phyloP scores from a whole-genome alignment of 345 rosid genomes.

The Eucalyptus regnans region DNA sequence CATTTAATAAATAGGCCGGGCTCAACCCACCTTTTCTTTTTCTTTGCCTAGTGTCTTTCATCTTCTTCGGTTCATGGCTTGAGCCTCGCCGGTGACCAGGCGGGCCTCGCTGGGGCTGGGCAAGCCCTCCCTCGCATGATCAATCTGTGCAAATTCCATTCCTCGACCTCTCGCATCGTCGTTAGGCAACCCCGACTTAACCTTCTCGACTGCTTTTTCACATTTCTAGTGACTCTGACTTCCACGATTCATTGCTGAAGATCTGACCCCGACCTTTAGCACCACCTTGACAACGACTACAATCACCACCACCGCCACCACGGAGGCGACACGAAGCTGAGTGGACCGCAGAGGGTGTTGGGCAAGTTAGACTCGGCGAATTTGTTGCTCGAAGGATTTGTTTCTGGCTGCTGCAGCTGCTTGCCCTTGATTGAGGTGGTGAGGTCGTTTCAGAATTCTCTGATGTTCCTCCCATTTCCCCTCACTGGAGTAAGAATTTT shows the following conservation, averaged over 20 bases:
- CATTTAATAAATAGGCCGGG: not conserved
- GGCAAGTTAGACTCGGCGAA: conserved; percentile 59
- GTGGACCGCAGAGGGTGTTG: conserved; percentile 27
- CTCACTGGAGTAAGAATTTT: conserved; percentile 38
- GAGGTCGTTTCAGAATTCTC: conserved; percentile 50
- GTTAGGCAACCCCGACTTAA: not conserved
- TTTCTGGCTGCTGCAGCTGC: conserved; percentile 52
- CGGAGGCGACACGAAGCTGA: conserved; percentile 12
- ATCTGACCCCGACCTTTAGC: not conserved
- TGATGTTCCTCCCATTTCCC: conserved; percentile 60
- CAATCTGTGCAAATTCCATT: not conserved
- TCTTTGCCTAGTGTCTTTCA: not conserved
- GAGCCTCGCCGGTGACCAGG: not conserved
- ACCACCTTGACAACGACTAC: conserved; percentile 1
- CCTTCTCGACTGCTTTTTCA: not conserved
- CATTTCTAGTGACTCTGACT: not conserved
- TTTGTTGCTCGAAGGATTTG: conserved; percentile 46
- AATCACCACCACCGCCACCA: not conserved
- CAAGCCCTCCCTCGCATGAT: not conserved
- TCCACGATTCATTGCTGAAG: not conserved
- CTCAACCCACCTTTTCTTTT: not conserved
- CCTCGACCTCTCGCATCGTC: not conserved
- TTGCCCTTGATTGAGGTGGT: conserved; percentile 46
- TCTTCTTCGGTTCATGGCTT: not conserved
- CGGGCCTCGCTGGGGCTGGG: not conserved